Base-by-base conservation (phyloP, 768 basidiomycete species). In the Hydnum rufescens region DNA sequence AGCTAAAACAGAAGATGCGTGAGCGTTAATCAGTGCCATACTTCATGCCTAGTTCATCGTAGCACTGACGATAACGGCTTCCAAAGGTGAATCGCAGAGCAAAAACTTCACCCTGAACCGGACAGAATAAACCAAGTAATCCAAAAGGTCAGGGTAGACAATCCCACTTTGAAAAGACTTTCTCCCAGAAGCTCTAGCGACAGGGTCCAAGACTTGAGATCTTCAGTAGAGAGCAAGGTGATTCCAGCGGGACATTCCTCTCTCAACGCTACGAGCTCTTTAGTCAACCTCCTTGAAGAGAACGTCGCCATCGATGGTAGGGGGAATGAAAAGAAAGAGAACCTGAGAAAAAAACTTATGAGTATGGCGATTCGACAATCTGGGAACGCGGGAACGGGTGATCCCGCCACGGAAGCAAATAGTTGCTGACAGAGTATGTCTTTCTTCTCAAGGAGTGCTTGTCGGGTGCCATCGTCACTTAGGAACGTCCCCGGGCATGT, bases 101-200 rank as follows among this genome's bases (percentile, higher is more conserved):
- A 64, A 84, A 80, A 51, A 71, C 72, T 66, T 89, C 85, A 49
- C 71, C 79, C 84, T 88, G 58, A 19, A 16, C 32, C 2, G 19
- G 8, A 13, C 26, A 13, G 44, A 28, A 25, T 47, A 16, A 13
- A 13, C 44, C 26, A 47, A 13, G 44, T 19, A 48, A 23, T 34
- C 29, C 13, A 39, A 39, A 13, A 39, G 13, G 36, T 39, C n/a
- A 4, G 13, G 49, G 51, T 49, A 25, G 44, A 18, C 22, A 51
- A 18, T 29, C 53, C n/a, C 59, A 80, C 87, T 69, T 76, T 62
- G 67, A 85, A 92, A 56, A 81, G 62, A 42, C 78, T 82, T 52
- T 90, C 82, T 23, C 88, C 88, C 69, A 87, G 73, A 51, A 89
- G 80, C 63, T 85, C 77, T 60, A 90, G 76, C 2, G 78, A 73